Conservation (phyloP, 1,284 basidiomycete genomes). For the Serendipita sp. region DNA sequence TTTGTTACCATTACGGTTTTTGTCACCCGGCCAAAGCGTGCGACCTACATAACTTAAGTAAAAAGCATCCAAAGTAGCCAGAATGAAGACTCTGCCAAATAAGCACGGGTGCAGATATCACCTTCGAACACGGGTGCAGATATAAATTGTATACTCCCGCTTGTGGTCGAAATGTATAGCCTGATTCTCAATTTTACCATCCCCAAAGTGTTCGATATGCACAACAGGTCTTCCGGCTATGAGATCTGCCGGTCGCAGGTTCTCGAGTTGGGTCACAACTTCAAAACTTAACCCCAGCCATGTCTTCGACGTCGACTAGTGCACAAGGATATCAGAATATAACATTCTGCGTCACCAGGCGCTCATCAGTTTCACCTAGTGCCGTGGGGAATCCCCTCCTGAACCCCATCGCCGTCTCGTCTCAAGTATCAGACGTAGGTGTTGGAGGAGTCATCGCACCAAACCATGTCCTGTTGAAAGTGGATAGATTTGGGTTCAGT, state of each 20-base stretch:
- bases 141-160: no score
- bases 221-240: not conserved
- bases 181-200: no score
- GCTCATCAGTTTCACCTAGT: not conserved
- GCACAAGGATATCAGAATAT: not conserved
- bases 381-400: not conserved
- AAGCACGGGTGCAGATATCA: no score
- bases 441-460: conserved; percentile 9
- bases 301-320: not conserved
- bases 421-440: not conserved
- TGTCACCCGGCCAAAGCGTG: no score
- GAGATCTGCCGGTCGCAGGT: not conserved
- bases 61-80: no score
- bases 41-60: no score
- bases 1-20: no score
- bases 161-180: no score
- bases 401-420: not conserved
- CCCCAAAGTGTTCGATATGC: no score
- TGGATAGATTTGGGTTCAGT: conserved; percentile 51
- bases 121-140: no score
- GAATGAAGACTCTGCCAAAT: no score
- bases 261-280: not conserved
- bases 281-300: not conserved
- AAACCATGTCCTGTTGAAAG: conserved; percentile 40
- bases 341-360: not conserved